Base-by-base conservation (phyloP, 2,329 filamentous ascomycete genomes). In the Paracoccidioides lutzii region DNA sequence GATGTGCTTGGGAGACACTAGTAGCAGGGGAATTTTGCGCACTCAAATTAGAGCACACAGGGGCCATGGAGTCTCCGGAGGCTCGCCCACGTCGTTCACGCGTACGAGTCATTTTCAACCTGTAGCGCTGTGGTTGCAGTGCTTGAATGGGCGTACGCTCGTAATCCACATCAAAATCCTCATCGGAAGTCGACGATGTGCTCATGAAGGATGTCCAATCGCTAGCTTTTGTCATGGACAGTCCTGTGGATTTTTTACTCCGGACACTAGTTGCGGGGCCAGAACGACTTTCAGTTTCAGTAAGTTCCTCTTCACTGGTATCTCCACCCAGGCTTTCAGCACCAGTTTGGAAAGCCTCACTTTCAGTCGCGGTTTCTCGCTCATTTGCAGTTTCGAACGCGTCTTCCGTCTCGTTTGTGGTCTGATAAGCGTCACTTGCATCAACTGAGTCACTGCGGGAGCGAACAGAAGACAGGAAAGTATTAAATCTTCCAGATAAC, bases 281-380 rank as follows among this genome's bases (percentile, higher is more conserved):
- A 14, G 28, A 33, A 57, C 64, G 74, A 54, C 77, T 79, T 68
- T 96, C 91, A 0, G 90, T 97, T 72, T 95, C 91, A 0, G 90
- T 95, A 50, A 87, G 76, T 61, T 90, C 86, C 59, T 89, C 88
- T 59, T 89, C 88, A 56, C 82, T 86, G 65, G 84, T 90, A 14
- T 88, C 87, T 63, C 78, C 78, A 54, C 76, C 77, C 60, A 83
- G 73, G 59, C 77, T 82, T 67, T 97, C 93, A 14, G 83, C 81
- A n/a, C 88, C 90, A 3, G 91, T 96, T 68, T 95, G 87, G 81
- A 97, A 97, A 60, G 89, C 89, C 62, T 97, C 91, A 9, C 90
- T 95, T 72, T 95, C 90, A 0, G 89, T 95, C 10, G 77, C 81
- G 6, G 75, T 79, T 55, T 80, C 80, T 33, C 83, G 82, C 70